phyloP scores from a whole-genome alignment of 2,329 filamentous ascomycete species.

The Rhytidhysteron rufulum region DNA sequence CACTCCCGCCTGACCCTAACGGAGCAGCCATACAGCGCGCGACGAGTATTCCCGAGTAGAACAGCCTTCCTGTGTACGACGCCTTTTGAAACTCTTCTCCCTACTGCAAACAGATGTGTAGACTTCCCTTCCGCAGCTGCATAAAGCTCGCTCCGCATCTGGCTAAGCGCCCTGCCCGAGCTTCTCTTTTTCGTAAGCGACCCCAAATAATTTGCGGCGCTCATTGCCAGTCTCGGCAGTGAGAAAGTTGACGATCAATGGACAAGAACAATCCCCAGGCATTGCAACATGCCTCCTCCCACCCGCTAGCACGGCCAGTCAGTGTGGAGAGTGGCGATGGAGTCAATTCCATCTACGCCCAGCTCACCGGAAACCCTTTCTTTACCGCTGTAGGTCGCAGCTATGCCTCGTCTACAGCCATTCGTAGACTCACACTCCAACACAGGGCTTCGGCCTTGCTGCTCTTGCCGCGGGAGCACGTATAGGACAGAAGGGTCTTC shows the following conservation, averaged over 20 bases:
- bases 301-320: conserved; percentile 36
- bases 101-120: too few species aligned
- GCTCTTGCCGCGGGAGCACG: conserved; percentile 79
- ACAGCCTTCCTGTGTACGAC: too few species aligned
- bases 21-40: too few species aligned
- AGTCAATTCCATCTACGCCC: conserved; percentile 39
- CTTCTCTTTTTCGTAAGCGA: background rate
- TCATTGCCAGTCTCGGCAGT: background rate
- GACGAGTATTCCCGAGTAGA: too few species aligned
- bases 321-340: conserved; percentile 25
- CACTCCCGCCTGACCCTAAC: background rate
- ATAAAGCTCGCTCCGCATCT: background rate
- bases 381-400: conserved; percentile 55
- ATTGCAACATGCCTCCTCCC: conserved; percentile 23
- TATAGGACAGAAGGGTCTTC: conserved; percentile 72
- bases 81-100: too few species aligned
- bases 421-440: conserved; percentile 23
- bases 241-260: conserved; percentile 15
- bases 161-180: too few species aligned
- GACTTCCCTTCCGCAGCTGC: too few species aligned
- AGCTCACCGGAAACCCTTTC: conserved; percentile 50
- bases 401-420: conserved; percentile 41
- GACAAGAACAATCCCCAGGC: conserved; percentile 33
- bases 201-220: background rate
- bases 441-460: conserved; percentile 79